phyloP scores from a whole-genome alignment of 1,139 yeast genomes.

The Pichia sp. region DNA sequence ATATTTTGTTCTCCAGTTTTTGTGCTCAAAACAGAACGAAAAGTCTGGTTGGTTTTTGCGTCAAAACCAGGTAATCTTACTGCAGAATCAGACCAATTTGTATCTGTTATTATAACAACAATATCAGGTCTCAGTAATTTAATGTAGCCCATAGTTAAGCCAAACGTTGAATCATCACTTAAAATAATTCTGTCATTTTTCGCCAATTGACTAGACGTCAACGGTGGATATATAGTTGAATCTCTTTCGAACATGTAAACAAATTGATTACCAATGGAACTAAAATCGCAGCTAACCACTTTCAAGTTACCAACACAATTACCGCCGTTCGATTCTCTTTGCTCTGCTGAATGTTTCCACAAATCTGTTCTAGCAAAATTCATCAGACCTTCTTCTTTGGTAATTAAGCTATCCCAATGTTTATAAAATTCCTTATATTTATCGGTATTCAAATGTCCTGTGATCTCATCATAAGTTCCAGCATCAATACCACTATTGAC shows the following conservation, averaged over 20 bases:
- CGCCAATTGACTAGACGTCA: constrained; percentile 40
- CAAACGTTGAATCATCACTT: constrained; percentile 81
- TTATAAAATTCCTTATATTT: constrained; percentile 49
- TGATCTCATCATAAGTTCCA: constrained; percentile 41
- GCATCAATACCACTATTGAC: constrained; percentile 40
- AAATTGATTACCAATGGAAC: constrained; percentile 31
- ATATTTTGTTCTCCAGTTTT: neutral
- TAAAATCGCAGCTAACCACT: constrained; percentile 29
- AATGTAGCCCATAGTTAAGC: constrained; percentile 60
- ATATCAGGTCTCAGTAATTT: constrained; percentile 35
- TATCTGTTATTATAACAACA: constrained; percentile 41
- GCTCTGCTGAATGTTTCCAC: constrained; percentile 59
- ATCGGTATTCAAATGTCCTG: constrained; percentile 43
- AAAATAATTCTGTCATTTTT: constrained; percentile 56
- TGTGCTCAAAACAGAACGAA: constrained; percentile 36
- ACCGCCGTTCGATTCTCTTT: constrained; percentile 57
- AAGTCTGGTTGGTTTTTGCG: constrained; percentile 40
- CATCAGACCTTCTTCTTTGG: constrained; percentile 64
- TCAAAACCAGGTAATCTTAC: constrained; percentile 40
- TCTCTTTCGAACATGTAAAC: constrained; percentile 45
- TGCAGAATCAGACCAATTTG: constrained; percentile 45
- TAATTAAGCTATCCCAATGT: constrained; percentile 70
- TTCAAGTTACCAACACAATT: constrained; percentile 47
- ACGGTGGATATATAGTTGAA: constrained; percentile 15
- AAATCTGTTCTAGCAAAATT: constrained; percentile 52